Conservation (phyloP, 1,139 yeast species). For the Yamadazyma mexicana region DNA sequence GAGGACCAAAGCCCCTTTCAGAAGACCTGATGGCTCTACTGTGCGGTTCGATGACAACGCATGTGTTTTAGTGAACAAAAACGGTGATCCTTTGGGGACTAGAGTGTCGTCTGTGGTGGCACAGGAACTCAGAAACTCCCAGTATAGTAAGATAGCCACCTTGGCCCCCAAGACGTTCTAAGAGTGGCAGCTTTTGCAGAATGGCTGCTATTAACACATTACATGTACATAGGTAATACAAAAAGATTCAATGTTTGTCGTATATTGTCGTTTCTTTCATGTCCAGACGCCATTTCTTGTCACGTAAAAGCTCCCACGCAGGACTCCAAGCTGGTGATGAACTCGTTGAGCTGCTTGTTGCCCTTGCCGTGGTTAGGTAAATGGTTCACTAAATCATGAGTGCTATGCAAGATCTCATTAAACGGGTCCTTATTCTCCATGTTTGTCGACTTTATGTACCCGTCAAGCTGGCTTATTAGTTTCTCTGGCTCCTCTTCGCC, state of each 20-base stretch:
- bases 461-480: conserved; percentile 13
- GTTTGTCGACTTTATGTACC: conserved; percentile 11
- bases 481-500: conserved; percentile 9
- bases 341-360: conserved; percentile 19
- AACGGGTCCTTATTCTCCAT: conserved; percentile 10
- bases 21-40: conserved; percentile 84
- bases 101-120: conserved; percentile 93
- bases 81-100: conserved; percentile 92
- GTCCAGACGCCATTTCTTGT: not conserved
- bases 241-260: too few relatives aligned
- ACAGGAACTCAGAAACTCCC: conserved; percentile 81
- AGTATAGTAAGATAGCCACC: conserved; percentile 83
- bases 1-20: conserved; percentile 83
- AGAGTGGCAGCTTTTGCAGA: too few relatives aligned
- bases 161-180: conserved; percentile 86
- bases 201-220: too few relatives aligned
- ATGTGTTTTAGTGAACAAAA: conserved; percentile 88
- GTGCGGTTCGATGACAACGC: conserved; percentile 95
- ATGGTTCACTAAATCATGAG: conserved; percentile 17
- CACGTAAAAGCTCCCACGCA: conserved; percentile 23
- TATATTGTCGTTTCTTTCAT: not conserved
- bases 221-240: conserved; percentile 6
- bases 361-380: conserved; percentile 19
- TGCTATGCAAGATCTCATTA: conserved; percentile 16
- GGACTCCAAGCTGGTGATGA: conserved; percentile 24